A percentile compares a stretch with the other conserved stretches of the same genome.
Conservation (phyloP, 2,329 filamentous ascomycete genomes). For the Epichloe amarillans region DNA sequence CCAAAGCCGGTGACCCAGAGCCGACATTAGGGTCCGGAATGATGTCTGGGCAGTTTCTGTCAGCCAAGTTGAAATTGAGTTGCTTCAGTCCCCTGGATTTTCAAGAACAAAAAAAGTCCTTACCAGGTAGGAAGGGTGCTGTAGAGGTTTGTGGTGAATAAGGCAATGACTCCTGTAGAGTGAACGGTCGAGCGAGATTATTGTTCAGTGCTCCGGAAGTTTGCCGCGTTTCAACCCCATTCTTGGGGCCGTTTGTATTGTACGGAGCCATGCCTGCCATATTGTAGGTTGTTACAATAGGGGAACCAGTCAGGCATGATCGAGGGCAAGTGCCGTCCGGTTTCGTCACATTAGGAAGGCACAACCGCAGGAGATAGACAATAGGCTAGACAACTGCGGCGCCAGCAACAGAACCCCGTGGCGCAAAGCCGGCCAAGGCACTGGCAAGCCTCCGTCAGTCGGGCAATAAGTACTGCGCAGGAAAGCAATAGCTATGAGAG, state of each 20-base stretch:
- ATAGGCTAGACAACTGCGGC: conserved; percentile 2
- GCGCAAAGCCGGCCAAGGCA: not conserved
- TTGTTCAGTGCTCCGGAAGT: conserved; percentile 12
- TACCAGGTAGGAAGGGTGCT: conserved; percentile 65
- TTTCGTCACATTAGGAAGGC: conserved; percentile 15
- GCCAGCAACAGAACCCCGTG: not conserved
- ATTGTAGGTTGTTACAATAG: conserved; percentile 15
- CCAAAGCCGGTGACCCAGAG: conserved; percentile 37
- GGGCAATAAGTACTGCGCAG: not conserved
- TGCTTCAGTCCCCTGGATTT: not conserved
- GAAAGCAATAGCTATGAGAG: not conserved
- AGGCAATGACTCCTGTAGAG: conserved; percentile 64
- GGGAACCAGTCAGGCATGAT: conserved; percentile 18
- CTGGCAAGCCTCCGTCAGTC: not conserved
- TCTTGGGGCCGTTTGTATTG: conserved; percentile 18
- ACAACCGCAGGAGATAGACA: conserved; percentile 4
- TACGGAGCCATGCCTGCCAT: conserved; percentile 19
- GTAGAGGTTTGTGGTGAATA: conserved; percentile 73
- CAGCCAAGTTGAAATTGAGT: not conserved
- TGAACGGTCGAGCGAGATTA: conserved; percentile 34
- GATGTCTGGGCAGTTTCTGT: conserved; percentile 33
- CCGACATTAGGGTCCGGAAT: conserved; percentile 52
- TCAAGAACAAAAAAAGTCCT: conserved; percentile 10
- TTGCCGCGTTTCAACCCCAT: conserved; percentile 19
- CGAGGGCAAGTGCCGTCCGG: conserved; percentile 14